Evolutionary conservation across 805 yeast species (phyloP).

Genomic region (Sporopachydermia quercuum): DNA sequence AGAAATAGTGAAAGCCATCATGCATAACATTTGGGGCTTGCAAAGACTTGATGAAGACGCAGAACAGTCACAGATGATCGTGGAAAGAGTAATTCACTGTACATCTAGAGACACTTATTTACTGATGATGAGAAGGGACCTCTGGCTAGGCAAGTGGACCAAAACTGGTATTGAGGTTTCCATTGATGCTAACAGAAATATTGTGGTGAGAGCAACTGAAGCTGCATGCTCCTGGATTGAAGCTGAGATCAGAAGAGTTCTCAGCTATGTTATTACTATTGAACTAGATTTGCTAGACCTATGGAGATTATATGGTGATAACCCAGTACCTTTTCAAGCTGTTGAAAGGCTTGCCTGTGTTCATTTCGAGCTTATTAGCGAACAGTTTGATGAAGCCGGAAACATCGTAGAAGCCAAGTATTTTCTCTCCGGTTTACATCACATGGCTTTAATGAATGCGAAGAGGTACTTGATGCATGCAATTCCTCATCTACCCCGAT

Average conservation of each 20-base stretch:
- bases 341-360: conserved; percentile 23
- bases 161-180: conserved; percentile 26
- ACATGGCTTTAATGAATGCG: conserved; percentile 7
- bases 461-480: conserved; percentile 7
- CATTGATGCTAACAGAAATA: conserved; percentile 20
- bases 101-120: conserved; percentile 26
- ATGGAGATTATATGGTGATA: conserved; percentile 17
- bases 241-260: conserved; percentile 22
- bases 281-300: conserved; percentile 21
- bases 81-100: conserved; percentile 20
- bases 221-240: conserved; percentile 29
- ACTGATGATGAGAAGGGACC: conserved; percentile 24
- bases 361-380: conserved; percentile 16
- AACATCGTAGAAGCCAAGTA: conserved; percentile 21
- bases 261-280: conserved; percentile 17
- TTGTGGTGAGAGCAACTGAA: conserved; percentile 26
- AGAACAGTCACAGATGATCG: conserved; percentile 20
- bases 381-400: conserved; percentile 8
- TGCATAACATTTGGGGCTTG: conserved; percentile 23
- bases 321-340: conserved; percentile 13
- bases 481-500: too few species aligned
- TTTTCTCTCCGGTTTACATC: conserved; percentile 15
- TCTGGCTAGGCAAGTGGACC: conserved; percentile 24
- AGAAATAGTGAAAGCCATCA: conserved; percentile 16
- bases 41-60: conserved; percentile 12